Evolutionary conservation across 495 filamentous ascomycete genomes (phyloP), one percentile per base, ranked within the genome.

Genomic region (Podospora pseudoanserina): DNA sequence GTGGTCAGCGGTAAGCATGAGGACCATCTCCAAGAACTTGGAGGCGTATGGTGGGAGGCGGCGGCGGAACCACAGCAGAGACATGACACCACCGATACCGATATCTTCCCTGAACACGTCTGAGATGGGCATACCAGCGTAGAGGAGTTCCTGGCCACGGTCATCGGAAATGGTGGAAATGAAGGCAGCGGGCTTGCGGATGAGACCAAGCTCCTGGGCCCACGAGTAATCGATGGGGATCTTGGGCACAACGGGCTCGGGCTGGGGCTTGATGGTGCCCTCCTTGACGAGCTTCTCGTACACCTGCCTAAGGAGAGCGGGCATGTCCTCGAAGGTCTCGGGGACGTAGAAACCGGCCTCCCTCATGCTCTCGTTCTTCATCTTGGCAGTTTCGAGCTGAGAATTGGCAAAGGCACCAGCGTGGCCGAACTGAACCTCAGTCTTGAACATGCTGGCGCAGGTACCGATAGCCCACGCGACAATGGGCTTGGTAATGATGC

Each of bases 151-250:
- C 82, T 99, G 95, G 72, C 95, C 95, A 92, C 95, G 95, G 85
- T 99, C 95, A 79, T 99, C 95, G 75, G 95, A 96, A 79, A 99
- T 98, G 78, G 95, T 99, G 72, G 95, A 98, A 82, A 99, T 99
- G 84, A 99, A 99, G 73, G 95, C 96, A 79, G 95, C 95, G 73
- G 95, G 95, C 87, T 99, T 99, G 82, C 95, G 96, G 85, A 99
- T 92, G 73, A 99, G 94, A 78, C 95, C 95, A 68, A 99, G 91
- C 82, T 99, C 95, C 84, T 98, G 96, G 27, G 95, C 95, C 95
- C 95, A 99, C 23, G 93, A 93, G 89, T 99, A 99, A 83, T 99
- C 95, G 75, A 99, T 97, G 75, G 95, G 95, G 78, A 99, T 99
- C 92, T 99, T 99, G 77, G 95, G 95, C 26, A 93, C 91, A 67